These are phyloP conservation scores for Liriodendron chinense DNA, from an alignment of 164 flowering plant species.

Conservation along the genomic window DNA sequence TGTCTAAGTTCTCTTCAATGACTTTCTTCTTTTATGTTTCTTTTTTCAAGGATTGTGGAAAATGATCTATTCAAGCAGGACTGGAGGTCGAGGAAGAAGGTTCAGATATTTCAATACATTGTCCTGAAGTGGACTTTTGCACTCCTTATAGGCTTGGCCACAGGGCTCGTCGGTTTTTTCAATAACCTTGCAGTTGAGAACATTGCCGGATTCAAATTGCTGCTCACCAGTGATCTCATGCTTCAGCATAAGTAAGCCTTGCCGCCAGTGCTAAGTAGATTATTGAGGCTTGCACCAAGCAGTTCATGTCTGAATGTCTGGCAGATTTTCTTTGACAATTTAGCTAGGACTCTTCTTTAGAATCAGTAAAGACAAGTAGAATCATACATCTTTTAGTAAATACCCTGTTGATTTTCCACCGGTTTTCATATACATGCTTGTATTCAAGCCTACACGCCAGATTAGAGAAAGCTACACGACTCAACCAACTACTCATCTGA, in stretches of 20 bases:
- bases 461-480: no score
- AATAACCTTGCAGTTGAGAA: slow-evolving; percentile 88
- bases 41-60: slow-evolving; percentile 66
- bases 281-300: not conserved
- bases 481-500: no score
- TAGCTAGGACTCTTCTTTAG: not conserved
- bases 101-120: slow-evolving; percentile 75
- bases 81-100: slow-evolving; percentile 78
- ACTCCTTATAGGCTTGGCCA: slow-evolving; percentile 64
- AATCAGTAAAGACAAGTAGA: not conserved
- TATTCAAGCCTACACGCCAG: no score
- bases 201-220: slow-evolving; percentile 81
- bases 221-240: slow-evolving; percentile 63
- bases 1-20: not conserved
- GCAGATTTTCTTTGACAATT: not conserved
- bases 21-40: not conserved
- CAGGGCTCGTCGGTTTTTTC: slow-evolving; percentile 73
- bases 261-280: not conserved
- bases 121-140: slow-evolving; percentile 86
- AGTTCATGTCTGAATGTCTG: not conserved
- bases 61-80: slow-evolving; percentile 91
- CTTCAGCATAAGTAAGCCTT: slow-evolving; percentile 51
- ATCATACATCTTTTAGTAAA: no score
- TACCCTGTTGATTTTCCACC: no score
- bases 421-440: no score